Evolutionary conservation across 2,329 filamentous ascomycete genomes (phyloP).

Genomic region (Claviceps lovelessii): DNA sequence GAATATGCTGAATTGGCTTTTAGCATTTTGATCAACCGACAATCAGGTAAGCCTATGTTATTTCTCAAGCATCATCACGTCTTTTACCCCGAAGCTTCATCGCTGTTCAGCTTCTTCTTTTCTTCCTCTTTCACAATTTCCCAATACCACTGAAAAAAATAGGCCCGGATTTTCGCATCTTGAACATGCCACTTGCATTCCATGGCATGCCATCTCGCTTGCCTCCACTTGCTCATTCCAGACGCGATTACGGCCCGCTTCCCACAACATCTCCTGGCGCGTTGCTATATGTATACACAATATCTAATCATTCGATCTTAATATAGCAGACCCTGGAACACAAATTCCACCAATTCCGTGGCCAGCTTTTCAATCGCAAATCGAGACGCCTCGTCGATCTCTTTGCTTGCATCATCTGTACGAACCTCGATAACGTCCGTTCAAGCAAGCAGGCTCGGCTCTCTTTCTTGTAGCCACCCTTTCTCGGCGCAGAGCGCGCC

Average conservation of each 20-base stretch:
- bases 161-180: background rate
- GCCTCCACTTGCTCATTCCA: slow-evolving; percentile 11
- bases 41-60: slow-evolving; percentile 1
- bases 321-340: slow-evolving; percentile 1
- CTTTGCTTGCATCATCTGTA: background rate
- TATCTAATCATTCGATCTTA: slow-evolving; percentile 5
- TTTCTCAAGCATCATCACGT: background rate
- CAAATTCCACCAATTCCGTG: background rate
- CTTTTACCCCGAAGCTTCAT: background rate
- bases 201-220: slow-evolving; percentile 5
- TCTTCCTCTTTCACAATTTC: background rate
- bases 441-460: background rate
- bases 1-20: background rate
- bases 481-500: background rate
- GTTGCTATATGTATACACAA: background rate
- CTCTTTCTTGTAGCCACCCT: background rate
- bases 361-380: background rate
- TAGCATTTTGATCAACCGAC: background rate
- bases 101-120: background rate
- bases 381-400: background rate
- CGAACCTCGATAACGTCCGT: background rate
- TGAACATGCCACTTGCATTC: slow-evolving; percentile 4
- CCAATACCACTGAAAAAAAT: background rate
- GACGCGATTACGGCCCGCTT: slow-evolving; percentile 7
- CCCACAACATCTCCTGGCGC: slow-evolving; percentile 9